Percentiles rank a stretch among this genome's conserved stretches.
Conservation (phyloP, 371 early-diverging fungal species). For the Saksenaea oblongispora region DNA sequence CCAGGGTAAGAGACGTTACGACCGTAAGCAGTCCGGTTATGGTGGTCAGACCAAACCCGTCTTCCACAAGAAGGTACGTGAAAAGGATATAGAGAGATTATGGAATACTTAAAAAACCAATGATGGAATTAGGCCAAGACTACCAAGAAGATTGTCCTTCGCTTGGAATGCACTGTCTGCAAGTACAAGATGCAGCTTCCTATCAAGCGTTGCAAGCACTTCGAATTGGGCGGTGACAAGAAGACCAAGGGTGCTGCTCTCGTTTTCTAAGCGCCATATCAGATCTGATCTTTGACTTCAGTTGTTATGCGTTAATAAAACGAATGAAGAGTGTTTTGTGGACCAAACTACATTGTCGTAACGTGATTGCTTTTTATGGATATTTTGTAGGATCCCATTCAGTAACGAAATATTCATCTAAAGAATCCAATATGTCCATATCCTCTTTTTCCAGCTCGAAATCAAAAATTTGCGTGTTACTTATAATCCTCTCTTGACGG, state of each 20-base stretch:
- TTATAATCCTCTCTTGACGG: constrained; percentile 44
- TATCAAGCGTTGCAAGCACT: constrained; percentile 98
- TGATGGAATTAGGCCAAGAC: constrained; percentile 73
- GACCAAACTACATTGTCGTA: neutral
- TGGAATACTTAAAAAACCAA: neutral
- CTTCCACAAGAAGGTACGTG: constrained; percentile 69
- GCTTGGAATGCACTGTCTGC: constrained; percentile 97
- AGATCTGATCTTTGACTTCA: neutral
- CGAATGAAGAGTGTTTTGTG: neutral
- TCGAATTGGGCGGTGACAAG: constrained; percentile 99
- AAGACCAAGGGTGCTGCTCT: constrained; percentile 72
- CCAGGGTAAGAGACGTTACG: constrained; percentile 75
- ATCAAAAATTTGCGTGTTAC: constrained; percentile 58
- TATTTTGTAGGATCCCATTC: constrained; percentile 37
- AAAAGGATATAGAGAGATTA: neutral
- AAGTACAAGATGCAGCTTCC: constrained; percentile 92
- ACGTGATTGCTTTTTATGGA: constrained; percentile 8
- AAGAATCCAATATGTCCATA: constrained; percentile 46
- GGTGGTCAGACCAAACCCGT: constrained; percentile 99
- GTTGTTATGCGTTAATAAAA: neutral
- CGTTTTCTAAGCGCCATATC: constrained; percentile 56
- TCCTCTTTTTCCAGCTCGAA: constrained; percentile 56
- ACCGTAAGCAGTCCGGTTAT: constrained; percentile 85
- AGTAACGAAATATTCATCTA: constrained; percentile 37
- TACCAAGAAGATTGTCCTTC: constrained; percentile 98